Base-by-base conservation (phyloP, 495 filamentous ascomycete species). In the Penicillium dipodomyicola region DNA sequence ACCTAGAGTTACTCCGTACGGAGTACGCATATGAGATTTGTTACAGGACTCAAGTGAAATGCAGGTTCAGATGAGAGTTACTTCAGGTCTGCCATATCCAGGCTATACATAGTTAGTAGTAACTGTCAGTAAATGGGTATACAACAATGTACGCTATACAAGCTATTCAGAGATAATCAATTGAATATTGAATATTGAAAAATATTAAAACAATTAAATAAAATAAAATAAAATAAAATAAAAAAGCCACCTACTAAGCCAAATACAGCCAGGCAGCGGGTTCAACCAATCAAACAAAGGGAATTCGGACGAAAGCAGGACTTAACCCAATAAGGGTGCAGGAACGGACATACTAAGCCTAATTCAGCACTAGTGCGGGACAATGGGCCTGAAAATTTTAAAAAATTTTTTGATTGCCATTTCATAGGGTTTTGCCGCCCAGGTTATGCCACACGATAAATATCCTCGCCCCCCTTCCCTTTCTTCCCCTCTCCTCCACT, bases 361-460 rank as follows among this genome's bases (percentile, higher is more conserved):
- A 20, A 29, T 41, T 20, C 23, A 37, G 55, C 1, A 4, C n/a
- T 62, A 62, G 65, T 29, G 53, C 53, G 50, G 57, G 42, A 55
- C 51, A 51, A 47, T 52, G 63, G 64, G 65, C 68, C 66, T 65
- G 58, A 69, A 67, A 68, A 67, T 39, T 39, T 17, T 17, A 58
- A 65, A 67, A 66, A 63, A 65, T 44, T 66, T 64, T 64, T 62
- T 35, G 42, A 49, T 56, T 53, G 33, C 45, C 17, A 51, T 57
- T 57, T 57, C 52, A 37, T 54, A 54, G 52, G 47, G 48, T 51
- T 65, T 64, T 62, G 66, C 64, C 64, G 66, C 63, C 63, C 60
- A 71, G 62, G 56, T 64, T 29, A 41, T 42, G 64, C 72, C 72
- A 77, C 73, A 74, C 61, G 73, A 77, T 76, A 77, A 76, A 79